Base-by-base conservation (phyloP, 805 yeast genomes). In the Saccharomycopsis sp. region DNA sequence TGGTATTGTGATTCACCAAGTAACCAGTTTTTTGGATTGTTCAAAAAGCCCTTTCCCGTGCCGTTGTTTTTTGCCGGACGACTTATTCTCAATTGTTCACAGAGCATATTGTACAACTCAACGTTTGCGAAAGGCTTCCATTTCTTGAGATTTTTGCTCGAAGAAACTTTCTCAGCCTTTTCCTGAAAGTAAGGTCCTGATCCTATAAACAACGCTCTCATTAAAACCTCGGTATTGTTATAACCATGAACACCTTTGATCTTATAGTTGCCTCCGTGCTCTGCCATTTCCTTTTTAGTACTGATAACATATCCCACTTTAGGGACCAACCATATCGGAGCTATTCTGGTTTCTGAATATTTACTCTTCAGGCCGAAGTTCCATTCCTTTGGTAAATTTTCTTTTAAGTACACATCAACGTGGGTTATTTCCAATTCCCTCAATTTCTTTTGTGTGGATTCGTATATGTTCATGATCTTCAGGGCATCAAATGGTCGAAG, bases 211-310 rank as follows among this genome's bases (percentile, higher is more conserved):
- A 89, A 64, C 0, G 96, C 91, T 54, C 96, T 73, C 97, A 91
- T 91, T 58, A 90, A 72, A 4, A 85, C 78, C 61, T 85, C 89
- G 0, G 85, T 78, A 65, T 86, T 87, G 66, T 86, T 82, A 68
- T 89, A 91, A 1, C 97, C 97, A 70, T 89, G 96, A 0, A 87
- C 87, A 7, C 97, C 97, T 56, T 74, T 74, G 2, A 89, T 87
- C n/a, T 68, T 67, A 67, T 84, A 85, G 14, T 78, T 75, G 53
- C 74, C 68, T 24, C 71, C 70, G 66, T 76, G 75, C 1, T 73
- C 73, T 23, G 46, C 54, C 29, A 60, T 51, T 58, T 79, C 79
- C 18, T 75, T 76, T 57, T 76, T 79, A 0, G 91, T 87, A 1
- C 89, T 79, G 15, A 91, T 70, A 0, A 87, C 78, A 71, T 86